phyloP scores from a whole-genome alignment of 1,139 yeast species.

The Pichia sp. region DNA sequence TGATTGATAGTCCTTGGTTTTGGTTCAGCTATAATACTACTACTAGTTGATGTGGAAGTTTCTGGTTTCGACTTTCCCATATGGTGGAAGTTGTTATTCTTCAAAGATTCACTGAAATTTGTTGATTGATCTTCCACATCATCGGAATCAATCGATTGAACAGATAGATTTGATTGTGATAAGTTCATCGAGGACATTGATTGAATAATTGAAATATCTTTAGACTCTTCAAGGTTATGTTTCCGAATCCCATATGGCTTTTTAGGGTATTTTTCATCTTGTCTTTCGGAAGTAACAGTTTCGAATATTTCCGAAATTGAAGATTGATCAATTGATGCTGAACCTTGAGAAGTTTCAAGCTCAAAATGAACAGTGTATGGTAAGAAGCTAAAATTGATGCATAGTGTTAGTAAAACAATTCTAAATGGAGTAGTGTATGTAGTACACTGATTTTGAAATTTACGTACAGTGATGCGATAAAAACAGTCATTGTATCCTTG shows the following conservation, averaged over 20 bases:
- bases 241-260: background rate
- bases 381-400: slow-evolving; percentile 40
- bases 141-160: slow-evolving; percentile 6
- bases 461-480: slow-evolving; percentile 58
- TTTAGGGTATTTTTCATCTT: background rate
- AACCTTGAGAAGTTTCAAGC: slow-evolving; percentile 29
- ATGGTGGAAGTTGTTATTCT: background rate
- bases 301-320: slow-evolving; percentile 22
- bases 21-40: slow-evolving; percentile 5
- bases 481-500: slow-evolving; percentile 39
- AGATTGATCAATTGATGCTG: slow-evolving; percentile 13
- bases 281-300: slow-evolving; percentile 12
- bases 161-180: slow-evolving; percentile 9
- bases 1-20: slow-evolving; percentile 1
- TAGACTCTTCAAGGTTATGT: slow-evolving; percentile 6
- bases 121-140: background rate
- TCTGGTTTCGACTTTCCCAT: background rate
- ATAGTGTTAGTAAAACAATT: background rate
- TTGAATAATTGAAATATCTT: slow-evolving; percentile 21
- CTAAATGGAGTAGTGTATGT: background rate
- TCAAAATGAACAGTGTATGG: slow-evolving; percentile 72
- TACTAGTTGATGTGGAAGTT: slow-evolving; percentile 6
- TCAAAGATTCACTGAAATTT: background rate
- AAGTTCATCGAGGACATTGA: slow-evolving; percentile 16
- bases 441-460: background rate